Evolutionary conservation across 768 basidiomycete species (phyloP).

Genomic region (Russula dissimulans): DNA sequence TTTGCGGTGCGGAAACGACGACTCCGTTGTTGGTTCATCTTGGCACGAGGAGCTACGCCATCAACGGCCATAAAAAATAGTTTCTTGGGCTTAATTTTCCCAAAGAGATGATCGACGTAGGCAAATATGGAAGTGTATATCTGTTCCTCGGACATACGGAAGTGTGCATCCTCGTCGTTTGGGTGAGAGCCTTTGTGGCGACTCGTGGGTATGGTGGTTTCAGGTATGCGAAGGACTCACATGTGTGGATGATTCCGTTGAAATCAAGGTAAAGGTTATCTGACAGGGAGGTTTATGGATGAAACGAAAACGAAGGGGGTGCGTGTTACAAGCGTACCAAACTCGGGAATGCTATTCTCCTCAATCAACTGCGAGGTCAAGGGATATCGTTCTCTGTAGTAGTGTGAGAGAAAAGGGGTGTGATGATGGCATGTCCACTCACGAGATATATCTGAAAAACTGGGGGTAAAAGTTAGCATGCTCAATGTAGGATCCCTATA

Average conservation of each 20-base stretch:
- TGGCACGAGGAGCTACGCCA: constrained; percentile 92
- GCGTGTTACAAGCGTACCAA: constrained; percentile 45
- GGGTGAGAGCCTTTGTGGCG: constrained; percentile 70
- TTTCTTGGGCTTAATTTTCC: constrained; percentile 96
- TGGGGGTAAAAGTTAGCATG: constrained; percentile 26
- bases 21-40: constrained; percentile 98
- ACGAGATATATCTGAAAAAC: constrained; percentile 98
- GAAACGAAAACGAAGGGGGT: constrained; percentile 1
- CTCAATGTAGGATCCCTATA: background rate
- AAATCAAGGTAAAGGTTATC: constrained; percentile 92
- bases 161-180: constrained; percentile 92
- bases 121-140: constrained; percentile 96
- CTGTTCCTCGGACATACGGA: constrained; percentile 91
- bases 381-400: constrained; percentile 84
- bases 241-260: constrained; percentile 88
- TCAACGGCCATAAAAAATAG: constrained; percentile 99
- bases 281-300: constrained; percentile 25
- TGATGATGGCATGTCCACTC: constrained; percentile 25
- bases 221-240: constrained; percentile 26
- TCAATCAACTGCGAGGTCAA: constrained; percentile 96
- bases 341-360: constrained; percentile 98
- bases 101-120: constrained; percentile 94
- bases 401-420: constrained; percentile 1
- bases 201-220: background rate
- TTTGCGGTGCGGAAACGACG: constrained; percentile 90